Percentiles rank a stretch among this genome's conserved stretches.
phyloP scores from a whole-genome alignment of 371 early-diverging fungal species.

The Mortierella sp. region DNA sequence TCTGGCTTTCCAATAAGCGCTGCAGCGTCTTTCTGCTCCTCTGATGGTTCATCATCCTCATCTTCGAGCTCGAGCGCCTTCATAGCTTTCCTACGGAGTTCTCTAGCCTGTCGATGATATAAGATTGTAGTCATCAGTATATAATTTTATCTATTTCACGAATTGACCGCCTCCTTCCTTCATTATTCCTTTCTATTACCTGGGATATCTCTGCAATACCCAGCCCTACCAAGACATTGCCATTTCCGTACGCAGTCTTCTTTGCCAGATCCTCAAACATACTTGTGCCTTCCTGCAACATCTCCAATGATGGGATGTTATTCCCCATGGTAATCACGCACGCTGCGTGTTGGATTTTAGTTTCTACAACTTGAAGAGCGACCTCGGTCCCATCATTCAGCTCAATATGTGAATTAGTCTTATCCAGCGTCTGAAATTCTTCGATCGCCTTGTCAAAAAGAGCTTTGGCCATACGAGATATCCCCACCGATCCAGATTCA shows the following conservation, averaged over 20 bases:
- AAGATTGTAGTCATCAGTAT: not conserved
- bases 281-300: conserved; percentile 41
- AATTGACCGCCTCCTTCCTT: not conserved
- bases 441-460: conserved; percentile 72
- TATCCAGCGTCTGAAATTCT: conserved; percentile 62
- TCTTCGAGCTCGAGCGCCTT: conserved; percentile 19
- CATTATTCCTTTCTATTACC: conserved; percentile 10
- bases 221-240: conserved; percentile 33
- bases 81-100: conserved; percentile 28
- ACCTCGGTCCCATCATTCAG: conserved; percentile 32
- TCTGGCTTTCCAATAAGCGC: conserved; percentile 35
- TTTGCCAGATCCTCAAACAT: conserved; percentile 42
- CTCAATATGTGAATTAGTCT: conserved; percentile 41
- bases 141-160: not conserved
- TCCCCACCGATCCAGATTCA: conserved; percentile 11
- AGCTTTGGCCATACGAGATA: conserved; percentile 60
- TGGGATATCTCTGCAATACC: conserved; percentile 45
- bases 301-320: conserved; percentile 37
- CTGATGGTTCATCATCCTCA: conserved; percentile 37
- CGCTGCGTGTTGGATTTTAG: conserved; percentile 46
- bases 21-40: conserved; percentile 30
- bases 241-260: conserved; percentile 16
- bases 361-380: conserved; percentile 19
- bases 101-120: conserved; percentile 19
- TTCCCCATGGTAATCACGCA: conserved; percentile 44